phyloP scores from a whole-genome alignment of 2,329 filamentous ascomycete species.

The Erysiphe pulchra region DNA sequence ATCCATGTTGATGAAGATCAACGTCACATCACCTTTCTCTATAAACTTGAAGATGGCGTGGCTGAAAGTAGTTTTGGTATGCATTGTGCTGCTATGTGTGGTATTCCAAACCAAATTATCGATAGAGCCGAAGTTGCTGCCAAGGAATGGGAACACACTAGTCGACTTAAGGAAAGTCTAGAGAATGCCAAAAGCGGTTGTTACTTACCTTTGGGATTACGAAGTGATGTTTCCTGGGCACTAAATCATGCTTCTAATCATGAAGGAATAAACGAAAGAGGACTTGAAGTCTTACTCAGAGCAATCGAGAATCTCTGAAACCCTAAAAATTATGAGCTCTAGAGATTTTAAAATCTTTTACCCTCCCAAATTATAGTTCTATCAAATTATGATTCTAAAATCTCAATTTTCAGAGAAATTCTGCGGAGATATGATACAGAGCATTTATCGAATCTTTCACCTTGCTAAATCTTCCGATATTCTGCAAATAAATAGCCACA shows the following conservation, averaged over 20 bases:
- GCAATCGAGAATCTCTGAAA: slow-evolving; percentile 18
- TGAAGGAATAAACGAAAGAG: slow-evolving; percentile 21
- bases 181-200: slow-evolving; percentile 56
- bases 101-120: slow-evolving; percentile 62
- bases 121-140: slow-evolving; percentile 72
- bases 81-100: slow-evolving; percentile 98
- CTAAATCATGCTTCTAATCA: slow-evolving; percentile 27
- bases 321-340: too few species aligned
- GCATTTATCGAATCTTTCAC: too few species aligned
- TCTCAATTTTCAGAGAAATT: too few species aligned
- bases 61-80: slow-evolving; percentile 95
- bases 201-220: slow-evolving; percentile 60
- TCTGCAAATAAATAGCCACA: too few species aligned
- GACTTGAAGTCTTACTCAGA: slow-evolving; percentile 30
- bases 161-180: slow-evolving; percentile 63
- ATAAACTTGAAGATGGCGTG: slow-evolving; percentile 78
- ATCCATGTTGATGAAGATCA: slow-evolving; percentile 75
- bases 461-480: too few species aligned
- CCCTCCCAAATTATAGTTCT: too few species aligned
- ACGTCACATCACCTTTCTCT: slow-evolving; percentile 82
- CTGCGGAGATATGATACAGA: too few species aligned
- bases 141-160: slow-evolving; percentile 85
- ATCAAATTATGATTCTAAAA: too few species aligned
- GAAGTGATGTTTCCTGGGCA: slow-evolving; percentile 67
- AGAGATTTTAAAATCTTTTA: too few species aligned